Conservation (phyloP, 2,329 filamentous ascomycete genomes). For the Fusarium multiceps region DNA sequence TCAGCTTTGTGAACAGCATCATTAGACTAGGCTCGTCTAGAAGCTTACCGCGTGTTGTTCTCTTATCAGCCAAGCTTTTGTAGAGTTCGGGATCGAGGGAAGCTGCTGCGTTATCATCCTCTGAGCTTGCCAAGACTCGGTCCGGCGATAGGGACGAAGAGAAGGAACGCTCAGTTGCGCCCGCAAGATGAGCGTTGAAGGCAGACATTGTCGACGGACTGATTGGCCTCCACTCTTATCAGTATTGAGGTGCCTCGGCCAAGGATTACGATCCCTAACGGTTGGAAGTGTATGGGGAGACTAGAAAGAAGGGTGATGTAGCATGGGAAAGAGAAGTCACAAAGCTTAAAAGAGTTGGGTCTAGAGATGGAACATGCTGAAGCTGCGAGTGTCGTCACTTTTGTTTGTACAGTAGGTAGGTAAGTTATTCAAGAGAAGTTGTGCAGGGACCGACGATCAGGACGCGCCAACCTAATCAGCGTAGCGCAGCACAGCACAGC, state of each 20-base stretch:
- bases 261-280: background rate
- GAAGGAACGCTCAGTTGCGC: slow-evolving; percentile 51
- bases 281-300: background rate
- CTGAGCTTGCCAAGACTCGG: slow-evolving; percentile 43
- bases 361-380: slow-evolving; percentile 6
- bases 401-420: background rate
- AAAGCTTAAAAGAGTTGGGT: slow-evolving; percentile 9
- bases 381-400: slow-evolving; percentile 26
- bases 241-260: background rate
- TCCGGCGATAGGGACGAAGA: slow-evolving; percentile 61
- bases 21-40: background rate
- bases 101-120: slow-evolving; percentile 54
- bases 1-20: slow-evolving; percentile 20
- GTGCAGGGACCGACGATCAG: background rate
- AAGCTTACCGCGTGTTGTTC: slow-evolving; percentile 75
- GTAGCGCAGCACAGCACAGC: background rate
- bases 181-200: slow-evolving; percentile 34
- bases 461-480: slow-evolving; percentile 5
- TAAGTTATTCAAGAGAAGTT: slow-evolving; percentile 1
- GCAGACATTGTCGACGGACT: slow-evolving; percentile 34
- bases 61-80: slow-evolving; percentile 78
- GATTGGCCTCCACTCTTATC: background rate
- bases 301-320: background rate
- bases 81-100: slow-evolving; percentile 70
- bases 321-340: background rate